These are phyloP conservation scores for Paraglomus brasilianum DNA, from an alignment of 192 early-diverging fungal genomes.

Conservation along the genomic window DNA sequence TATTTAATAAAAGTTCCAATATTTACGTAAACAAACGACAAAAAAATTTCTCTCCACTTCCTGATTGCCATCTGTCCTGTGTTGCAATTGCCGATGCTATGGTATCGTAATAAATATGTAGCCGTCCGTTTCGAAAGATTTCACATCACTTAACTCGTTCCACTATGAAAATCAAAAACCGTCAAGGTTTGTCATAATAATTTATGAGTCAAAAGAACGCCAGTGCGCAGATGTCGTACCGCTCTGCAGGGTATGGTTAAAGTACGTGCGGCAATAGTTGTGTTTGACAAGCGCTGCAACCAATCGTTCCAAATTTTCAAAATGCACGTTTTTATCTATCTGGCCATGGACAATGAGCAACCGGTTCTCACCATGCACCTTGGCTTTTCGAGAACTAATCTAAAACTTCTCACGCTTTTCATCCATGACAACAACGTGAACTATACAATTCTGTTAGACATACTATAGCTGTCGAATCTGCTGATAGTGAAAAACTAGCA, in stretches of 20 bases:
- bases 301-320: conserved; percentile 58
- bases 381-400: conserved; percentile 52
- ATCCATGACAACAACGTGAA: conserved; percentile 47
- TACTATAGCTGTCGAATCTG: conserved; percentile 19
- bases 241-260: conserved; percentile 70
- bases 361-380: conserved; percentile 48
- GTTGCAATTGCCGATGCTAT: too few species aligned
- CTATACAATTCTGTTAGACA: conserved; percentile 50
- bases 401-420: conserved; percentile 35
- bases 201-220: conserved; percentile 64
- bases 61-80: too few species aligned
- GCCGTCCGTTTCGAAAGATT: too few species aligned
- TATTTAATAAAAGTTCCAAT: too few species aligned
- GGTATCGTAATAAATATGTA: too few species aligned
- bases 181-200: too few species aligned
- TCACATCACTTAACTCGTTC: too few species aligned
- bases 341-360: conserved; percentile 70
- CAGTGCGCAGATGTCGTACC: conserved; percentile 68
- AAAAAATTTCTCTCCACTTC: too few species aligned
- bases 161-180: too few species aligned
- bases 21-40: too few species aligned
- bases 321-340: conserved; percentile 80
- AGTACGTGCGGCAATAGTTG: conserved; percentile 60
- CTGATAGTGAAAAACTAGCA: conserved; percentile 34
- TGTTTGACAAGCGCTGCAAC: conserved; percentile 50